Conservation (phyloP, 2,329 filamentous ascomycete genomes). For the Cucurbitaria berberidis region DNA sequence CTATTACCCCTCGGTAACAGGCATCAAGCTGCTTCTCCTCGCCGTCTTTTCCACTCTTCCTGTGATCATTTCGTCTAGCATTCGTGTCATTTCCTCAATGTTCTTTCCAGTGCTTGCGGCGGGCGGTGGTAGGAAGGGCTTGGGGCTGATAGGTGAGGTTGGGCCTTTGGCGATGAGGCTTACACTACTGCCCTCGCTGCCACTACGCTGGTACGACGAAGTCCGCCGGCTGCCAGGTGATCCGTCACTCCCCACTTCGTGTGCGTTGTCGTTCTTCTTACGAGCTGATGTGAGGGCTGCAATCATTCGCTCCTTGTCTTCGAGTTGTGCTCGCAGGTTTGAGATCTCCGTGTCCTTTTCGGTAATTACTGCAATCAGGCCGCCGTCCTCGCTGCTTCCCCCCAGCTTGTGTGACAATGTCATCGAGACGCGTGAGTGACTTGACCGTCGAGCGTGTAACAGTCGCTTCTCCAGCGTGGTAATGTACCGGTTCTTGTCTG, state of each 20-base stretch:
- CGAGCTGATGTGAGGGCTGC: conserved; percentile 83
- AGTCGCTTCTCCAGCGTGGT: conserved; percentile 90
- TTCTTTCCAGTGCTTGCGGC: conserved; percentile 60
- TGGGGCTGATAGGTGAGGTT: conserved; percentile 31
- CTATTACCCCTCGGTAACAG: conserved; percentile 26
- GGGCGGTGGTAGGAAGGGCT: conserved; percentile 23
- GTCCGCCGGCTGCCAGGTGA: conserved; percentile 45
- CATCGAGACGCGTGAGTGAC: conserved; percentile 84
- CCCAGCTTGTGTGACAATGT: conserved; percentile 69
- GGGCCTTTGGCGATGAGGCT: conserved; percentile 37
- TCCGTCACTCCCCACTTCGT: conserved; percentile 54
- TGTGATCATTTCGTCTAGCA: conserved; percentile 97
- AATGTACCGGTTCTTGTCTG: conserved; percentile 98
- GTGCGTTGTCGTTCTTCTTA: conserved; percentile 82
- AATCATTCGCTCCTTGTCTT: conserved; percentile 96
- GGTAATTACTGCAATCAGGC: conserved; percentile 72
- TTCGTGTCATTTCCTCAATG: conserved; percentile 89
- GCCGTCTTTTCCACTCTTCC: conserved; percentile 70
- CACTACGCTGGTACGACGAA: conserved; percentile 39
- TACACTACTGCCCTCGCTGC: conserved; percentile 39
- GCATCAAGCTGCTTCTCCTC: conserved; percentile 46
- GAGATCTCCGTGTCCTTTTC: conserved; percentile 94
- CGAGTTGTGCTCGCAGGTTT: conserved; percentile 84
- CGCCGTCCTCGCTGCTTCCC: conserved; percentile 78
- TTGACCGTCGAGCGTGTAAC: conserved; percentile 86